These are phyloP conservation scores for Lipomyces spencermartinsiae DNA, from an alignment of 805 yeast species.

Conservation along the genomic window DNA sequence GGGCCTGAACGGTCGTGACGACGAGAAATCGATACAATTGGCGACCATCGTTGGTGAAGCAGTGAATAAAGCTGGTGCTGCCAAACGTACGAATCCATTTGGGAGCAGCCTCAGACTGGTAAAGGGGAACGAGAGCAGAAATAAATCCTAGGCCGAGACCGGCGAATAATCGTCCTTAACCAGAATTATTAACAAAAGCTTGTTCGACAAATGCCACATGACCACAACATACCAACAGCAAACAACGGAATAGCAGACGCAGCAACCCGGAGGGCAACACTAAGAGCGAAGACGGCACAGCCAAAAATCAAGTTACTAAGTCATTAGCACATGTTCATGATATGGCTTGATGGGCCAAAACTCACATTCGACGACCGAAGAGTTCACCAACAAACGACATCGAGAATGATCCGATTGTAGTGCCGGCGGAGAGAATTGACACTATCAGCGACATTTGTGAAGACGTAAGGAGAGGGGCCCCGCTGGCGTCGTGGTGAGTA, in stretches of 20 bases:
- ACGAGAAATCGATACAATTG: conserved; percentile 52
- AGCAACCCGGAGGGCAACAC: conserved; percentile 72
- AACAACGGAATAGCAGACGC: conserved; percentile 58
- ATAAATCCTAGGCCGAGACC: conserved; percentile 82
- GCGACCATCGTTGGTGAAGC: conserved; percentile 42
- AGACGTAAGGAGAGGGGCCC: conserved; percentile 11
- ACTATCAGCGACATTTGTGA: conserved; percentile 62
- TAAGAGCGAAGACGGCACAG: conserved; percentile 67
- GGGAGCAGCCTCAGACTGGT: conserved; percentile 82
- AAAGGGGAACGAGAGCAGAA: conserved; percentile 71
- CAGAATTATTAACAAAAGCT: not conserved
- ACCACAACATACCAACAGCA: conserved; percentile 58
- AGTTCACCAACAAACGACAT: conserved; percentile 72
- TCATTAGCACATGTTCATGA: not conserved
- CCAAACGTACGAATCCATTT: conserved; percentile 66
- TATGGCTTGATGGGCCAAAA: not conserved
- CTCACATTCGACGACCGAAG: conserved; percentile 65
- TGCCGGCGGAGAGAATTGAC: conserved; percentile 84
- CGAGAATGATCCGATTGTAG: conserved; percentile 72
- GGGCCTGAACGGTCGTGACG: conserved; percentile 73
- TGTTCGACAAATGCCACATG: not conserved
- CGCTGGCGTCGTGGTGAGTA: conserved; percentile 5
- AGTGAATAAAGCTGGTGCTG: conserved; percentile 21
- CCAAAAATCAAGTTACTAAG: conserved; percentile 48
- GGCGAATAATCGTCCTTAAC: conserved; percentile 64